A percentile compares a stretch with the other conserved stretches of the same genome.
These are phyloP conservation scores for Syncephalastrum monosporum DNA, from an alignment of 371 early-diverging fungal genomes.

Conservation along the genomic window DNA sequence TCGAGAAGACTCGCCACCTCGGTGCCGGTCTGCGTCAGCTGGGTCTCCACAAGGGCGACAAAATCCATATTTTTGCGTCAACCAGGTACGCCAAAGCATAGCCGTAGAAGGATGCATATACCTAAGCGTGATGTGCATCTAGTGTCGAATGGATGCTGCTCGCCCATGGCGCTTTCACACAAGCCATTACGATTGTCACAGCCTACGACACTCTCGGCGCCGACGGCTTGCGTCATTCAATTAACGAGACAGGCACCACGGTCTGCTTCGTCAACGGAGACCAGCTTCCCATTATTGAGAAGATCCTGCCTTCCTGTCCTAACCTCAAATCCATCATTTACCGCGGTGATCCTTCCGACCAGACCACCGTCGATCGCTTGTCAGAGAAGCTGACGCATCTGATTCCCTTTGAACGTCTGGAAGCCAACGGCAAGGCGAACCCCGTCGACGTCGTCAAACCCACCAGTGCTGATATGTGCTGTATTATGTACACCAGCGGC, in stretches of 20 bases:
- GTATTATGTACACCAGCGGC: conserved; percentile 88
- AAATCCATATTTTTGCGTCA: conserved; percentile 69
- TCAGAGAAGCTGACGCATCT: conserved; percentile 5
- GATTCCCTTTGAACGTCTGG: conserved; percentile 56
- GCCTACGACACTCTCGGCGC: conserved; percentile 85
- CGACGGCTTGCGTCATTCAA: conserved; percentile 62
- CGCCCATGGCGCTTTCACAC: conserved; percentile 62
- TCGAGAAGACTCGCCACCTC: conserved; percentile 37
- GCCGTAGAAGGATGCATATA: neutral
- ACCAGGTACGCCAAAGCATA: conserved; percentile 59
- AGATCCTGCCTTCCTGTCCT: conserved; percentile 51
- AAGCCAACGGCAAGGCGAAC: conserved; percentile 59
- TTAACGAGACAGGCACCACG: conserved; percentile 66
- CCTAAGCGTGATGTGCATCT: neutral
- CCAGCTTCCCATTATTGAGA: conserved; percentile 54
- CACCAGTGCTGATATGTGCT: conserved; percentile 63
- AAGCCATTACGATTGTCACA: conserved; percentile 70
- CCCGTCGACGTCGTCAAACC: conserved; percentile 59
- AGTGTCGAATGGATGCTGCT: conserved; percentile 76
- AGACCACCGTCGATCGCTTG: conserved; percentile 9
- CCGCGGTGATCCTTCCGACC: conserved; percentile 56
- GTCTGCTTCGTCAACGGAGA: conserved; percentile 70
- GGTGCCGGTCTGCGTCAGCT: conserved; percentile 70
- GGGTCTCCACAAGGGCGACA: conserved; percentile 63
- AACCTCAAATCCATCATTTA: conserved; percentile 71